A percentile compares a stretch with the other conserved stretches of the same genome.
Conservation (phyloP, 192 early-diverging fungal genomes). For the Dissophora globulifera region DNA sequence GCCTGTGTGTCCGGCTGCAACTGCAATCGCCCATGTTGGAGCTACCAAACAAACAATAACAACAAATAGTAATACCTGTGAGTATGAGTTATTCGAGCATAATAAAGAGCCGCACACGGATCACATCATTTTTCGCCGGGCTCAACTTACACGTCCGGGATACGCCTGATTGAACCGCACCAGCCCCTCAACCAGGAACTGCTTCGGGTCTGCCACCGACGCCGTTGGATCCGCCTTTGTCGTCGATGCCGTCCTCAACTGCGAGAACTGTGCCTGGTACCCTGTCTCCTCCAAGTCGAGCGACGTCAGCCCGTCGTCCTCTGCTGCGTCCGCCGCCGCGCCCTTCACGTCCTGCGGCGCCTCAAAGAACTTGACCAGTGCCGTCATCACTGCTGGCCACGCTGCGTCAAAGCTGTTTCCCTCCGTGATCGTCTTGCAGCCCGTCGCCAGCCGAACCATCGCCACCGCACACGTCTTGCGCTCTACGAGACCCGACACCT, state of each 20-base stretch:
- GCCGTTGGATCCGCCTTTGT: conserved; percentile 74
- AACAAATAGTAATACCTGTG: neutral
- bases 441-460: conserved; percentile 70
- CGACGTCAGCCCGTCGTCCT: conserved; percentile 69
- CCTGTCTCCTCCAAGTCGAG: conserved; percentile 82
- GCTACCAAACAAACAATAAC: conserved; percentile 10
- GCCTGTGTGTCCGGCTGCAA: conserved; percentile 41
- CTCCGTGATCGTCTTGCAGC: conserved; percentile 63
- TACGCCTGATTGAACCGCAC: conserved; percentile 57
- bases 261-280: conserved; percentile 85
- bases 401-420: conserved; percentile 59
- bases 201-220: conserved; percentile 57
- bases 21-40: conserved; percentile 45
- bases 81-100: neutral
- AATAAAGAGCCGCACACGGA: conserved; percentile 1
- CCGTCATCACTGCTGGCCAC: conserved; percentile 62
- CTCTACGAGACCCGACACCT: conserved; percentile 65
- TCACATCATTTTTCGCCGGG: neutral
- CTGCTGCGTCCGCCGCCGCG: conserved; percentile 59
- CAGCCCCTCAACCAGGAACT: conserved; percentile 62
- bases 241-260: conserved; percentile 75
- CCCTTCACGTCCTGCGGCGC: conserved; percentile 62
- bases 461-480: conserved; percentile 72
- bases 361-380: conserved; percentile 68
- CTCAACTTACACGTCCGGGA: conserved; percentile 53